These are phyloP conservation scores for Sonneratia caseolaris DNA, from an alignment of 345 rosid species.

Conservation along the genomic window DNA sequence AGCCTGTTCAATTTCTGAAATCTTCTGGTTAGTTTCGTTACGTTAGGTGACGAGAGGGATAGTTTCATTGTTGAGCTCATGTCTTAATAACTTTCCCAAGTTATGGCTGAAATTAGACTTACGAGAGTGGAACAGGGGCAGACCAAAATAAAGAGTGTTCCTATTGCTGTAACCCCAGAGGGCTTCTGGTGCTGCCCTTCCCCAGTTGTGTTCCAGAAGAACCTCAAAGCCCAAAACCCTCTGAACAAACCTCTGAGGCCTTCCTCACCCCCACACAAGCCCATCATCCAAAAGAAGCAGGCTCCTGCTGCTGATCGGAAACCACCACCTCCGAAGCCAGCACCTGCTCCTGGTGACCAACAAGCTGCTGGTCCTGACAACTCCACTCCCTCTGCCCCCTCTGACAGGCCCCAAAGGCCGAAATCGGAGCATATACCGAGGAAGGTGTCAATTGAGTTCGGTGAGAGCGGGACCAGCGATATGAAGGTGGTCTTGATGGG, in stretches of 20 bases:
- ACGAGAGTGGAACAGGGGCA: constrained; percentile 66
- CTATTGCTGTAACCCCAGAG: constrained; percentile 94
- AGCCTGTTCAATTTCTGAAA: neutral
- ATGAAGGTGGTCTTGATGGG: constrained; percentile 76
- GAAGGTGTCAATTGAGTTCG: constrained; percentile 90
- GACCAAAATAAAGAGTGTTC: constrained; percentile 77
- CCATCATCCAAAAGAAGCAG: constrained; percentile 40
- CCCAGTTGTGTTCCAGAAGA: constrained; percentile 85
- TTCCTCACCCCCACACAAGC: constrained; percentile 51
- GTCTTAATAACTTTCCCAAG: constrained; percentile 13
- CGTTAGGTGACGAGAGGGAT: neutral
- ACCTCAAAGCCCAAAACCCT: constrained; percentile 52
- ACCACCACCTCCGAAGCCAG: constrained; percentile 19
- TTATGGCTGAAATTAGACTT: constrained; percentile 82
- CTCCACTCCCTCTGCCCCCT: constrained; percentile 29
- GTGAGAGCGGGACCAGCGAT: constrained; percentile 82
- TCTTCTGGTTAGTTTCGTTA: neutral
- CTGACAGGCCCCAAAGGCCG: constrained; percentile 54
- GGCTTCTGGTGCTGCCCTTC: constrained; percentile 99
- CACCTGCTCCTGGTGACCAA: constrained; percentile 43
- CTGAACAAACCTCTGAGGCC: constrained; percentile 46
- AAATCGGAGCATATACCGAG: constrained; percentile 73
- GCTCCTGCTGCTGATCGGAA: neutral
- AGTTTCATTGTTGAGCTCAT: constrained; percentile 7
- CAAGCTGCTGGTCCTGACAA: constrained; percentile 24